Evolutionary conservation across 345 rosid genomes (phyloP), one percentile per base, ranked within the genome.

Genomic region (Lepidium didymum): DNA sequence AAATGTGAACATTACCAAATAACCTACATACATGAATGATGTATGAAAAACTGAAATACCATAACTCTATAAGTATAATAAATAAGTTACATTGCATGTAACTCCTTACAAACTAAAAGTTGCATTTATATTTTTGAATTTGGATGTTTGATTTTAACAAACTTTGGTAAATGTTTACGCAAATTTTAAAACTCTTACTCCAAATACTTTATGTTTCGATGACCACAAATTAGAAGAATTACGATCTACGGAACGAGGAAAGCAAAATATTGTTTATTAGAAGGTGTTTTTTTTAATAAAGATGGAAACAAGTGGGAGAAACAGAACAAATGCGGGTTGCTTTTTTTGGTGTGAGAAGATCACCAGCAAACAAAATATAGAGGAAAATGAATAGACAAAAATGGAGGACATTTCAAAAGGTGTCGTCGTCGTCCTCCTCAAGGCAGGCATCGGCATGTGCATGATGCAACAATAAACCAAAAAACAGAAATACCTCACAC

Each of bases 301-400:
- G 27, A 56, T 56, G 33, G 57, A 64, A 44, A 55, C 8, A 44
- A 62, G 50, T 54, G 50, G 64, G 38, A 64, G 59, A 50, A 13
- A 38, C 41, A 57, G 14, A 73, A 49, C 37, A 38, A 65, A 56
- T 40, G 46, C 4, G 19, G 14, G 46, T 43, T 19, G 31, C n/a
- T n/a, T 25, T 44, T 19, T 50, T 56, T 31, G 60, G 60, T 49
- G 66, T 40, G 40, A 40, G 55, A 41, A 57, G 34, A 5, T 27
- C 61, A 73, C 55, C 65, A 65, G 41, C 40, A 44, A 50, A 73
- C 53, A 73, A 43, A 65, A 73, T 21, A 73, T 15, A 73, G 33
- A 50, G 40, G 13, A 58, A 41, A 72, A 65, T 50, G 77, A 73
- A 73, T 73, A 66, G 67, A 73, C 72, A 66, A 74, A 57, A 74